phyloP scores from a whole-genome alignment of 2,329 filamentous ascomycete genomes.

The Scedosporium dehoogii region DNA sequence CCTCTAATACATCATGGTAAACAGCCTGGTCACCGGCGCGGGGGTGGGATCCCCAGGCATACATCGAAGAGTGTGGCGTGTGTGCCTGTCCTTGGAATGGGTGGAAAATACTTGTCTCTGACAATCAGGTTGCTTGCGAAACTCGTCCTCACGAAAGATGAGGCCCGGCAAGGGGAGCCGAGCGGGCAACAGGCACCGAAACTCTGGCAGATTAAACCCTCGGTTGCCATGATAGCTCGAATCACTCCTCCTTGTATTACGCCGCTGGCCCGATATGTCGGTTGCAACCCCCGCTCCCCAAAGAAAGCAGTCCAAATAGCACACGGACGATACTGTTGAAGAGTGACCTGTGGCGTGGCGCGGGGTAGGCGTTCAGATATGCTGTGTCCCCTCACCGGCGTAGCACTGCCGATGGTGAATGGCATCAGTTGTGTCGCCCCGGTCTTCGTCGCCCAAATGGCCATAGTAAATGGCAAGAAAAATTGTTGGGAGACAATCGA shows the following conservation, averaged over 20 bases:
- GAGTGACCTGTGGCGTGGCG: not conserved
- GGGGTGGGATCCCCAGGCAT: not conserved
- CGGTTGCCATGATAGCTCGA: not conserved
- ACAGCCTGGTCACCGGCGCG: not conserved
- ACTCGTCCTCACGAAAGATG: too few species aligned
- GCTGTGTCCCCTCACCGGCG: not conserved
- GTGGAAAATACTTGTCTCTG: not conserved
- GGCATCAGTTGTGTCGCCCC: too few species aligned
- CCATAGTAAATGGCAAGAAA: too few species aligned
- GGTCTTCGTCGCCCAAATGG: too few species aligned
- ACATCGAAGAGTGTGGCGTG: not conserved
- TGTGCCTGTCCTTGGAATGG: not conserved
- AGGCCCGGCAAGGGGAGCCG: too few species aligned
- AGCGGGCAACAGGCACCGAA: not conserved
- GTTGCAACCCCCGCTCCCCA: not conserved
- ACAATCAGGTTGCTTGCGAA: too few species aligned
- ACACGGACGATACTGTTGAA: not conserved
- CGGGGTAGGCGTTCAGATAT: not conserved
- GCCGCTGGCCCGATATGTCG: not conserved
- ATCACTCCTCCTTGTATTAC: not conserved
- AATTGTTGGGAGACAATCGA: too few species aligned
- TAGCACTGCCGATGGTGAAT: not conserved
- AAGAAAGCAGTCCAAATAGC: not conserved
- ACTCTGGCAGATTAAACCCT: not conserved
- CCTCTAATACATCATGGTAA: not conserved